Conservation (phyloP, 306 rosid genomes). For the Mimosa bimucronata region DNA sequence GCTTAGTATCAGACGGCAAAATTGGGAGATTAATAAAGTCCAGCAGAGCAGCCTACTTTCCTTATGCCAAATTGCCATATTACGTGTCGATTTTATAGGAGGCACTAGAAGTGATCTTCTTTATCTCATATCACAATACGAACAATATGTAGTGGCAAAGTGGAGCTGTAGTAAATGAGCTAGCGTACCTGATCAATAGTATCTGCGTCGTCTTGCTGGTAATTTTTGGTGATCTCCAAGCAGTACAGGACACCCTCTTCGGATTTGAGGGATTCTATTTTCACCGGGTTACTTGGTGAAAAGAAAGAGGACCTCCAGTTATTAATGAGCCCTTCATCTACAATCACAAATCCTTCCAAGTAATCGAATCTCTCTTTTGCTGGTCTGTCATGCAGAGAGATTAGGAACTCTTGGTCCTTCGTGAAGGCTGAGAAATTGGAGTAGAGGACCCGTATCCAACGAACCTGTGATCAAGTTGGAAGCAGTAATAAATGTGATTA, state of each 20-base stretch:
- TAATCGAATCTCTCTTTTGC: conserved; percentile 71
- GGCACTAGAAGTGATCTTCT: not conserved
- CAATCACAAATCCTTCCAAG: conserved; percentile 94
- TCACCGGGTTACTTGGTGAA: conserved; percentile 80
- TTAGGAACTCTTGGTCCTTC: conserved; percentile 80
- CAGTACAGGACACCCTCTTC: conserved; percentile 87
- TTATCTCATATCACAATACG: not conserved
- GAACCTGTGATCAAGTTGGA: conserved; percentile 54
- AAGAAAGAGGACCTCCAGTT: conserved; percentile 98
- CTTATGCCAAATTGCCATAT: not conserved
- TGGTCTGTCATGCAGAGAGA: conserved; percentile 73
- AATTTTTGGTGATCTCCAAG: conserved; percentile 91
- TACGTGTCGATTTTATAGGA: not conserved
- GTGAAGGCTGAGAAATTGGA: conserved; percentile 73
- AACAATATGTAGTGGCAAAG: not conserved
- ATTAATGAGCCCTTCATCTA: conserved; percentile 86
- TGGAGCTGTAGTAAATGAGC: conserved; percentile 1
- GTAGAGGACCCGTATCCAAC: conserved; percentile 90
- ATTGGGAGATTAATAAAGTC: conserved; percentile 11
- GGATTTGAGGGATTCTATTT: conserved; percentile 65
- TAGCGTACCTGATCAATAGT: conserved; percentile 81
- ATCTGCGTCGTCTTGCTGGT: conserved; percentile 51
- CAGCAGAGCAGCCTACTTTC: conserved; percentile 17
- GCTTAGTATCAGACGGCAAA: conserved; percentile 16
- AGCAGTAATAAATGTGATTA: not conserved